Percentiles rank a stretch among this genome's conserved stretches.
These are phyloP conservation scores for Echinosophora koreensis DNA, from an alignment of 306 rosid genomes.

Conservation along the genomic window DNA sequence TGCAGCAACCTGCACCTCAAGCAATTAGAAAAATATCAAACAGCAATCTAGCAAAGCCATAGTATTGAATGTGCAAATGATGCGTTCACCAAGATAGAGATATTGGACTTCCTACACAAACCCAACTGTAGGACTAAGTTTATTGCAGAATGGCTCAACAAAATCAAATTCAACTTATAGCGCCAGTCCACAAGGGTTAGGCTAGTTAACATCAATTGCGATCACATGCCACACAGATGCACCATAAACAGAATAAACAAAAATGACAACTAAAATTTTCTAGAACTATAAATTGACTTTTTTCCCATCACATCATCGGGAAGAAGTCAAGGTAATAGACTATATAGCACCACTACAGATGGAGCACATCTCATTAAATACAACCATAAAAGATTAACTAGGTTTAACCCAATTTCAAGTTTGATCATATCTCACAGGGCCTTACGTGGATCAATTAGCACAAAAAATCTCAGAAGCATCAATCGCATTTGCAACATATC, in stretches of 20 bases:
- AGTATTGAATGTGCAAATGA: background rate
- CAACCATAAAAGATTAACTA: background rate
- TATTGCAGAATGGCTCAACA: slow-evolving; percentile 16
- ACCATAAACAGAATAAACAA: background rate
- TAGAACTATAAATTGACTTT: background rate
- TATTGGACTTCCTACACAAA: slow-evolving; percentile 2
- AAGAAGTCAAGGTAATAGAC: slow-evolving; percentile 6
- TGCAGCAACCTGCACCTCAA: slow-evolving; percentile 83
- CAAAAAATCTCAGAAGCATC: background rate
- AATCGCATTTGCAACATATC: background rate
- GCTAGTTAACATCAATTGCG: background rate
- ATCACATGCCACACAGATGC: background rate
- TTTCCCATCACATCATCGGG: background rate
- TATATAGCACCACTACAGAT: background rate
- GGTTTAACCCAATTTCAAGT: background rate
- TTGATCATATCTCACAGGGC: background rate
- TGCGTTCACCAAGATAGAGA: slow-evolving; percentile 14
- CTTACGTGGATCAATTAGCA: slow-evolving; percentile 1
- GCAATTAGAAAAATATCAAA: slow-evolving; percentile 31
- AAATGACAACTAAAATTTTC: background rate
- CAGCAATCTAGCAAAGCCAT: slow-evolving; percentile 5
- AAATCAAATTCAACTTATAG: slow-evolving; percentile 9
- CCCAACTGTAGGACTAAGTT: slow-evolving; percentile 10
- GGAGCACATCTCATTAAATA: background rate
- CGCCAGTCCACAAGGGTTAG: background rate